Base-by-base conservation (phyloP, 179 eudicot genomes). In the Beta lomatogona region DNA sequence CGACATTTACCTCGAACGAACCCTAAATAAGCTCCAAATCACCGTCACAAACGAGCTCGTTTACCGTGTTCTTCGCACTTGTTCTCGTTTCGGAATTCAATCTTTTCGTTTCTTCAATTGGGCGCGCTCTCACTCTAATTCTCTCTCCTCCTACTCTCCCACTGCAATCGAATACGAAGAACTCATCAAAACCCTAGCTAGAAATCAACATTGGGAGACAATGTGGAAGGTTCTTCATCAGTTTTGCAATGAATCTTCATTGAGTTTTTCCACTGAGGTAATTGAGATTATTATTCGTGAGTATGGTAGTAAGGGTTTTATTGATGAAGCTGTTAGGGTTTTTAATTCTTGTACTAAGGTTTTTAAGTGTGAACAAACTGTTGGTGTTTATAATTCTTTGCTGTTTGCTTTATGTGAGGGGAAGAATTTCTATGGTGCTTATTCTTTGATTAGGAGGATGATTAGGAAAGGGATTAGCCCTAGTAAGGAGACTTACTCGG, bases 161-260 rank as follows among this genome's bases (percentile, higher is more conserved):
- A 94, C 99, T 8, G 79, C 94, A 0, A 71, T 89, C 36, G 98
- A 95, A 76, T 92, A 87, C 81, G 95, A 94, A 11, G 95, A 92
- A 79, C 89, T 95, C 21, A 84, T 95, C 70, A 85, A 84, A 79
- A 92, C 88, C 86, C 92, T 95, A 18, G 97, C 97, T 6, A 77
- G 69, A 3, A 90, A 91, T 36, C 83, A 85, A 13, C 89, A 89
- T 57, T 95, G 99, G 99, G 94, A 95, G 53, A 90, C 98, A 18
- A 95, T 95, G 99, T 95, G 99, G 99, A 95, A 92, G 79, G 97
- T 88, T 9, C 93, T 89, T n/a, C 84, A 87, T 50, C 91, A 88
- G 77, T 87, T 94, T 88, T 19, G 82, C 10, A 86, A 81, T 44
- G 88, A 86, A 31, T 76, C 88, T 25, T 79, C 83, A 0, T 79